Base-by-base conservation (phyloP, 108 stramenopile species). In the Seminavis robusta region DNA sequence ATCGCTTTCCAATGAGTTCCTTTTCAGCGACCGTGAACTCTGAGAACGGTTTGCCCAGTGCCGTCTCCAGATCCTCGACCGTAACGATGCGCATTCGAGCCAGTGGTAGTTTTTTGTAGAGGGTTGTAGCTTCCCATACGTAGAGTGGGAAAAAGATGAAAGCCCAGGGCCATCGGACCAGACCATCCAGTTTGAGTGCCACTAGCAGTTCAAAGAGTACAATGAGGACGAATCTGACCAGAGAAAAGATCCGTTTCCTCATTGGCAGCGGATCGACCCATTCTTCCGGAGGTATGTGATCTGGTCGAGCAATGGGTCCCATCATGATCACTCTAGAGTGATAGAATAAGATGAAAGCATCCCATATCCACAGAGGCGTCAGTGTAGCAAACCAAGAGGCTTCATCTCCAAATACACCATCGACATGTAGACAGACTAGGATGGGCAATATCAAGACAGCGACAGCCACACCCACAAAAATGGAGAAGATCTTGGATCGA, bases 191-290 rank as follows among this genome's bases (percentile, higher is more conserved):
- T 41, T 70, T 76, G 10, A 90, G 47, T 1, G 83, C 81, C 13
- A 73, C 36, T 3, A 90, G 46, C 6, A 92, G 13, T 60, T 93
- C 80, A 63, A 91, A 89, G 3, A 61, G 5, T 28, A 85, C 56
- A 54, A 95, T 47, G 20, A 84, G 52, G 2, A 61, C 31, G 53
- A 91, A 87, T 41, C 82, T 47, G 20, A 74, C 45, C 44, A 89
- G 49, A 37, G 79, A 68, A 34, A 83, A 27, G 39, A 80, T 41
- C 11, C 91, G 60, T 46, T 74, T 77, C 7, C 47, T 47, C 81
- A 90, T 87, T 1, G 94, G 91, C n/a, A 91, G 57, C 0, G 87
- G 91, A 70, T 95, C 94, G 0, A 88, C 74, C 91, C 90, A 91
- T 33, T 91, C 90, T 53, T 84, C 88, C 25, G 70, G 71, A 11